Evolutionary conservation across 225 moss, liverwort and hornwort species (phyloP).

Genomic region (Polytrichum formosum): DNA sequence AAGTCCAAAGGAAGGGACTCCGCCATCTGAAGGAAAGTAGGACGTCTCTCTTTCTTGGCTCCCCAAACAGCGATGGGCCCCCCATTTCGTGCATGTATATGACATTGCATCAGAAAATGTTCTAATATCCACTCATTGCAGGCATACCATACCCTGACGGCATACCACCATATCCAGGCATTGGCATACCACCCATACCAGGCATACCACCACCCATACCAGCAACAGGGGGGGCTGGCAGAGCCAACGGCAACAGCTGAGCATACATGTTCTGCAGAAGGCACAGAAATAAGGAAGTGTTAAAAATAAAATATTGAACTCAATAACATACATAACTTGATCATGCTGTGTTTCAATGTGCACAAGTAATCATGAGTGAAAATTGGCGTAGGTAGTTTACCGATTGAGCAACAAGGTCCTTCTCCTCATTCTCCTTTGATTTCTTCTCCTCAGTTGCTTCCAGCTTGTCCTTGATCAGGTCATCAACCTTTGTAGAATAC

Average conservation of each 20-base stretch:
- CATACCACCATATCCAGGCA: conserved; percentile 72
- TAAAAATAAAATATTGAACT: background rate
- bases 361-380: too few relatives aligned
- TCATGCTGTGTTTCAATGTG: background rate
- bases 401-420: conserved; percentile 85
- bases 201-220: conserved; percentile 81
- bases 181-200: conserved; percentile 32
- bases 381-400: conserved; percentile 20
- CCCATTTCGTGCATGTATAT: conserved; percentile 14
- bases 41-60: conserved; percentile 13
- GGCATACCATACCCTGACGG: conserved; percentile 92
- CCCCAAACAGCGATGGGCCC: conserved; percentile 12
- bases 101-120: background rate
- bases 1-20: conserved; percentile 17
- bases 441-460: conserved; percentile 67
- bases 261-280: conserved; percentile 95
- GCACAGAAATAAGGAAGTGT: background rate
- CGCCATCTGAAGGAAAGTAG: conserved; percentile 24
- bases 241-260: conserved; percentile 88
- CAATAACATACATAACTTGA: background rate
- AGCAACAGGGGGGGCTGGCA: conserved; percentile 95
- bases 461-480: conserved; percentile 79
- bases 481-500: conserved; percentile 92
- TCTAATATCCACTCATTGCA: conserved; percentile 54
- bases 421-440: conserved; percentile 86